Conservation (phyloP, 2,329 filamentous ascomycete species). For the Microdochium nivale region DNA sequence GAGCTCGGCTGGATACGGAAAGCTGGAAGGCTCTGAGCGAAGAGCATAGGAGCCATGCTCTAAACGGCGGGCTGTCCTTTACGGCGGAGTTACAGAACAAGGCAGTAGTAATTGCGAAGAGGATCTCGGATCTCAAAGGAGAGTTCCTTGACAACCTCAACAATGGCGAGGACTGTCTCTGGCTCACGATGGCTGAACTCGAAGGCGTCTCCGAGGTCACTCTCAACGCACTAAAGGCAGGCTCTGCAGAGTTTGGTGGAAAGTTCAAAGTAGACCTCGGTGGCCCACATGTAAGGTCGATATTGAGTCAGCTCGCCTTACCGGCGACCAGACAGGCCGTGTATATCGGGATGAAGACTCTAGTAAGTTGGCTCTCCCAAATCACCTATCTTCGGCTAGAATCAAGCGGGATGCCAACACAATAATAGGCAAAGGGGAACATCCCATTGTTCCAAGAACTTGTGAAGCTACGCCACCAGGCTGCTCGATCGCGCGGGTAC, state of each 20-base stretch:
- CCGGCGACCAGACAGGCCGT: neutral
- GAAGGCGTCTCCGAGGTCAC: neutral
- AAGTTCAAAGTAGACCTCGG: neutral
- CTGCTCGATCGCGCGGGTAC: slow-evolving; percentile 37
- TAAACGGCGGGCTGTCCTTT: neutral
- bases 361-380: neutral
- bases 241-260: neutral
- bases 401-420: neutral
- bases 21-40: neutral
- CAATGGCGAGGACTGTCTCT: neutral
- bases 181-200: neutral
- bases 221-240: neutral
- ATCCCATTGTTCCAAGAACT: slow-evolving; percentile 38
- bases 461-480: slow-evolving; percentile 38
- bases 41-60: neutral
- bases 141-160: neutral
- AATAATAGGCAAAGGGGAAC: slow-evolving; percentile 20
- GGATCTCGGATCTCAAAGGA: neutral
- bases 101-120: neutral
- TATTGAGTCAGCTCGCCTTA: neutral
- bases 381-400: no score
- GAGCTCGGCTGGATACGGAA: neutral
- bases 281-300: neutral
- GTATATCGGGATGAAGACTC: neutral
- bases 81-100: neutral